Evolutionary conservation across 495 filamentous ascomycete species (phyloP), one percentile per base, ranked within the genome.

Genomic region (Tuber indicum): DNA sequence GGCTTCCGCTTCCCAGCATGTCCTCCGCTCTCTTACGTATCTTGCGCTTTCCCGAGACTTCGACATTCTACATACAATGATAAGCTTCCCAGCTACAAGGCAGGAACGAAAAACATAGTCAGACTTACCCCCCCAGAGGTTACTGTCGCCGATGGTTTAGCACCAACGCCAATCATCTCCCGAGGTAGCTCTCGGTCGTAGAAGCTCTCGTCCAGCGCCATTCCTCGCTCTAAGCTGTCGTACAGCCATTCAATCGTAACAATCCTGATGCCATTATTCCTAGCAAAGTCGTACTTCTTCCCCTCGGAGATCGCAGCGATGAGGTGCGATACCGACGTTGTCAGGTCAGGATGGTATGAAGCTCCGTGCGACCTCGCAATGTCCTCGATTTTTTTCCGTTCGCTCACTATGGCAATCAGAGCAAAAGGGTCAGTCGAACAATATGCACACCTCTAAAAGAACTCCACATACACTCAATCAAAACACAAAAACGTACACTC

Each of bases 281-380:
- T 89, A 17, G 96, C 95, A 77, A 93, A 93, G 70, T 90, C 89
- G 81, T 96, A 99, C 84, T 99, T 99, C 58, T 91, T 90, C 17
- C 96, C 95, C 71, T 91, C 89, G 21, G 95, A 89, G 74, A 87
- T 89, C 74, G 88, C 88, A 52, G 94, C 93, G 77, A 99, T 90
- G 36, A 99, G 88, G 85, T 98, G 93, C 16, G 94, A 94, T 77
- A 96, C 91, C n/a, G 86, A 85, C 77, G 90, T 92, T 21, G 94
- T 96, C 74, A 99, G 87, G 81, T 98, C 94, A 72, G 91, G 92
- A 42, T 91, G 89, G 82, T 97, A 98, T 66, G 89, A 86, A 12
- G 91, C 96, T 46, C 94, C 93, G 82, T 97, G 90, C 23, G 86
- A 82, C 74, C 84, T 84, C 43, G 94, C 87, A 36, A 85, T 87